Conservation (phyloP, 768 basidiomycete genomes). For the Phlebiopsis flavidoalba region DNA sequence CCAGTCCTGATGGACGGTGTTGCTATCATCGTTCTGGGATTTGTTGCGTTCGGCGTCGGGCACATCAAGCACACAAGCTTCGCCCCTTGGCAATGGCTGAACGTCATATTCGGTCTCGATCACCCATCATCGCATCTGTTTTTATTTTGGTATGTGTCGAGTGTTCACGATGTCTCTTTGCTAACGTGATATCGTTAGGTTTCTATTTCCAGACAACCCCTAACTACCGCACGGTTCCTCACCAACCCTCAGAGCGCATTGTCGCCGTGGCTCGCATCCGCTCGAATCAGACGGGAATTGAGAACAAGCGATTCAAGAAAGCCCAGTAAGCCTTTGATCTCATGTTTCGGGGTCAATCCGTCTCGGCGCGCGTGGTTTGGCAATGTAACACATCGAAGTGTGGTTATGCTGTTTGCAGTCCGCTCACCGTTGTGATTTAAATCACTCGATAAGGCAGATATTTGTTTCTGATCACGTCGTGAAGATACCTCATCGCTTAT, state of each 20-base stretch:
- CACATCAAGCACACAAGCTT: conserved; percentile 52
- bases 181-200: conserved; percentile 11
- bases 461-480: background rate
- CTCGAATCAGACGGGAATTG: conserved; percentile 71
- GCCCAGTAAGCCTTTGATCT: conserved; percentile 50
- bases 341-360: background rate
- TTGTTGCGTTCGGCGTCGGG: conserved; percentile 63
- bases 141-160: conserved; percentile 16
- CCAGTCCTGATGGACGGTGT: conserved; percentile 73
- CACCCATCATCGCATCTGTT: conserved; percentile 53
- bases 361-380: background rate
- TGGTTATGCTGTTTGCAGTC: background rate
- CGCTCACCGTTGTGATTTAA: background rate
- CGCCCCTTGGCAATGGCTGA: conserved; percentile 78
- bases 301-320: conserved; percentile 74
- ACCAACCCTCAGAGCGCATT: conserved; percentile 60
- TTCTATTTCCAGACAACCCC: conserved; percentile 82
- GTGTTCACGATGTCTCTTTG: conserved; percentile 33
- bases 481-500: background rate
- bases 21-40: conserved; percentile 68
- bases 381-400: background rate
- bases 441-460: background rate
- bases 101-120: conserved; percentile 68
- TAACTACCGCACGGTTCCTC: conserved; percentile 65
- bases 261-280: conserved; percentile 71